Conservation (phyloP, 305 asterid genomes). For the Solanum aculeatissimum region DNA sequence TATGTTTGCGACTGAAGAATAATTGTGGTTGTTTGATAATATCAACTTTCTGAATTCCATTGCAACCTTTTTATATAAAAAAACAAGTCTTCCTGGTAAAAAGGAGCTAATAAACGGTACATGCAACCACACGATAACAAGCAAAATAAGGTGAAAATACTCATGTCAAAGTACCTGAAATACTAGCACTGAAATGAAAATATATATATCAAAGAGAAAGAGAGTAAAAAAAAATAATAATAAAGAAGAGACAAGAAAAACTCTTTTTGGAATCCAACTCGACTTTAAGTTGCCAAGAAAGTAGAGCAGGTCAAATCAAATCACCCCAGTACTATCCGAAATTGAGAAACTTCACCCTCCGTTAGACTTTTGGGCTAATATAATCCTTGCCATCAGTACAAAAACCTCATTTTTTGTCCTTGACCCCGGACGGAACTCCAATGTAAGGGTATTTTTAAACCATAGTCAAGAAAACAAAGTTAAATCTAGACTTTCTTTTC, state of each 20-base stretch:
- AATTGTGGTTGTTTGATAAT: not conserved
- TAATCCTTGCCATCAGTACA: not conserved
- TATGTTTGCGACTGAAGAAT: not conserved
- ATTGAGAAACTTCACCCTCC: not conserved
- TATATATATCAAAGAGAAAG: not conserved
- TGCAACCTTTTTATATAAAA: not conserved
- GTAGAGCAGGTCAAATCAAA: not conserved
- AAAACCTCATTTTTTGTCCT: not conserved
- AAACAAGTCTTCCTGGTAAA: not conserved
- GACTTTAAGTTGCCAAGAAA: not conserved
- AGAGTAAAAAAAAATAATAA: not conserved
- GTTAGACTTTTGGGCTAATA: not conserved
- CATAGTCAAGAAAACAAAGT: not conserved
- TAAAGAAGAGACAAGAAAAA: not conserved
- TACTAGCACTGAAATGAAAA: not conserved
- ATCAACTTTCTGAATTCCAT: not conserved
- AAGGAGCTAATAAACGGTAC: not conserved
- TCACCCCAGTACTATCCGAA: not conserved
- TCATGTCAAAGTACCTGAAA: not conserved
- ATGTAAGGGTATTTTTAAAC: not conserved
- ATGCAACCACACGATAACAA: not conserved
- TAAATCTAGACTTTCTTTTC: not conserved
- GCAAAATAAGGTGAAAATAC: not conserved
- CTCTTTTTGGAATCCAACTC: not conserved
- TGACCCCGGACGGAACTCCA: not conserved